Evolutionary conservation across 1,139 yeast genomes (phyloP).

Genomic region (Sugiyamaella sp.): DNA sequence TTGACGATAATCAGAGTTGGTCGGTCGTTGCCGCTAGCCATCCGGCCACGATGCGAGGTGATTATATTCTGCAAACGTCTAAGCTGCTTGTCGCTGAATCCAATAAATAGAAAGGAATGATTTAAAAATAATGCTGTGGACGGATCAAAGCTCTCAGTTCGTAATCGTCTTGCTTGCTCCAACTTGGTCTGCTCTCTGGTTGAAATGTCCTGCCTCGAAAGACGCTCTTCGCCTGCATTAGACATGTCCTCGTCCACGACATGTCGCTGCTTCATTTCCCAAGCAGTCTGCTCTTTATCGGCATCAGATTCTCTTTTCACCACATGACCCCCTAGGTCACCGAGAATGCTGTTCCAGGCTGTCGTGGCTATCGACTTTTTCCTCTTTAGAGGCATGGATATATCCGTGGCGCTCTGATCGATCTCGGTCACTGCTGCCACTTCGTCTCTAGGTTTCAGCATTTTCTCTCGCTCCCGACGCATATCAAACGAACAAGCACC

Average conservation of each 20-base stretch:
- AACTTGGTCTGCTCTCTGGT: slow-evolving; percentile 1
- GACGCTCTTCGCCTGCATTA: not conserved
- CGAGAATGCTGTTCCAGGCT: slow-evolving; percentile 35
- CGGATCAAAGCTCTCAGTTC: not conserved
- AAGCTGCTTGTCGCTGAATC: slow-evolving; percentile 33
- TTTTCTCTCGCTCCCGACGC: slow-evolving; percentile 30
- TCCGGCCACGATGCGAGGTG: slow-evolving; percentile 41
- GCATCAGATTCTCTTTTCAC: not conserved
- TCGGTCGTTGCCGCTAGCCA: slow-evolving; percentile 15
- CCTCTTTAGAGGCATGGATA: slow-evolving; percentile 21
- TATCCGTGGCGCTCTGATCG: slow-evolving; percentile 4
- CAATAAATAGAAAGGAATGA: slow-evolving; percentile 30
- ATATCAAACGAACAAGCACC: slow-evolving; percentile 52
- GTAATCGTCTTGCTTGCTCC: not conserved
- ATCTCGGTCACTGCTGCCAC: not conserved
- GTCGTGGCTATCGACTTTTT: slow-evolving; percentile 24
- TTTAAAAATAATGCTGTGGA: slow-evolving; percentile 32
- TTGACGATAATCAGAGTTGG: slow-evolving; percentile 35
- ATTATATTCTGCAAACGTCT: slow-evolving; percentile 42
- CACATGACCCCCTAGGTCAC: slow-evolving; percentile 22
- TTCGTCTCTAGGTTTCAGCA: not conserved
- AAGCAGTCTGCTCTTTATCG: slow-evolving; percentile 10
- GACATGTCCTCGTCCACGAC: not conserved
- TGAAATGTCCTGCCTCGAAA: too few relatives aligned
- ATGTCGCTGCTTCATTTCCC: slow-evolving; percentile 11